Conservation (phyloP, 129 eudicot species). For the Artemisia argyi region DNA sequence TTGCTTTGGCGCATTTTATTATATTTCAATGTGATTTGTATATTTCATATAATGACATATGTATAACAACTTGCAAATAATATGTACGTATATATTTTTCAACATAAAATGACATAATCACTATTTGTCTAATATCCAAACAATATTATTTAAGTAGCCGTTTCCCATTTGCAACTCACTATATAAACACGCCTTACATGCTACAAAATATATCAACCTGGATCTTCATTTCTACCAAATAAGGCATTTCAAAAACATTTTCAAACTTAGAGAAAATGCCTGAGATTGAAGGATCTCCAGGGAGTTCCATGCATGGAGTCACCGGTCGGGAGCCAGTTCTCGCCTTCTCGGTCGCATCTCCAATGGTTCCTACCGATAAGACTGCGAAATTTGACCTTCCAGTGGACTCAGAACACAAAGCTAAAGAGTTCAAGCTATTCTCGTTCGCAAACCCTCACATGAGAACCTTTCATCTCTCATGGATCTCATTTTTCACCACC, state of each 20-base stretch:
- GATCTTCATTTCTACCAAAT: neutral
- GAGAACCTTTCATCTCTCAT: constrained; percentile 59
- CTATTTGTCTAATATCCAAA: too few species aligned
- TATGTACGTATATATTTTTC: too few species aligned
- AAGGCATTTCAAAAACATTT: constrained; percentile 2
- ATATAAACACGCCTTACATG: constrained; percentile 10
- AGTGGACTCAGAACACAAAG: constrained; percentile 62
- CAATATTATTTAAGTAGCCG: neutral
- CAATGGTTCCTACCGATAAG: constrained; percentile 23
- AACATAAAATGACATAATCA: too few species aligned
- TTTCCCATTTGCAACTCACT: neutral
- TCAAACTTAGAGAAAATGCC: constrained; percentile 21
- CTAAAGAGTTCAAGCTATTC: constrained; percentile 45
- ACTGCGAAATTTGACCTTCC: constrained; percentile 46
- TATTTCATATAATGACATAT: too few species aligned
- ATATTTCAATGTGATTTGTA: too few species aligned
- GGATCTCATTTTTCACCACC: constrained; percentile 56
- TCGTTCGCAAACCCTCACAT: constrained; percentile 58
- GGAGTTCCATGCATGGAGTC: constrained; percentile 48
- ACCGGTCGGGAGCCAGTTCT: constrained; percentile 35
- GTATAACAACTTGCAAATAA: too few species aligned
- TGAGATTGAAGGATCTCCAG: constrained; percentile 41
- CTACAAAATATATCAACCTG: constrained; percentile 8
- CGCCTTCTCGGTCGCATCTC: constrained; percentile 37
- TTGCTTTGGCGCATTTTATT: too few species aligned